A percentile compares a stretch with the other conserved stretches of the same genome.
Conservation (phyloP, 768 basidiomycete species). For the Heimioporus sp. region DNA sequence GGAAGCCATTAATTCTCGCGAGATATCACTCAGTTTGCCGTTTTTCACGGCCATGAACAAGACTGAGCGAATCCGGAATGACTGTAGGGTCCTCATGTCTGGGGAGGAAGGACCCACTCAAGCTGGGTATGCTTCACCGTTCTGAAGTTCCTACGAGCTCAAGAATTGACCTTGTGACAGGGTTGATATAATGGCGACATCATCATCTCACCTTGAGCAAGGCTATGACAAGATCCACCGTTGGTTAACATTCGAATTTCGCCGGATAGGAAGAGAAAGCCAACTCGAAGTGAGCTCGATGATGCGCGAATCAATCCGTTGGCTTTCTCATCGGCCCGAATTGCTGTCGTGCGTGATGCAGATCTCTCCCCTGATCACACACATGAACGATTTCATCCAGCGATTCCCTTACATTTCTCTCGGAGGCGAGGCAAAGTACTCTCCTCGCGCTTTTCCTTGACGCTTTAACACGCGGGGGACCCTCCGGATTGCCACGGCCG, state of each 20-base stretch:
- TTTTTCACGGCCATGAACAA: conserved; percentile 90
- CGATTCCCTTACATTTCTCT: conserved; percentile 74
- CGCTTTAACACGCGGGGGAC: conserved; percentile 86
- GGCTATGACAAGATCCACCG: conserved; percentile 88
- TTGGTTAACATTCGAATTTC: conserved; percentile 84
- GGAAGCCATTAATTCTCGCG: conserved; percentile 72
- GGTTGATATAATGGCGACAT: conserved; percentile 84
- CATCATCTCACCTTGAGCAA: conserved; percentile 79
- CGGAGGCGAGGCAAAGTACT: conserved; percentile 78
- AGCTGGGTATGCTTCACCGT: conserved; percentile 56
- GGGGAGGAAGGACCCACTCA: conserved; percentile 78
- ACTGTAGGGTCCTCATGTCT: conserved; percentile 84
- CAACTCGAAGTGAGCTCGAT: conserved; percentile 64
- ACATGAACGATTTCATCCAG: conserved; percentile 31
- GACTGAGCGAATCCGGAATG: conserved; percentile 75
- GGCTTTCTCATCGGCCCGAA: conserved; percentile 77
- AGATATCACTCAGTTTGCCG: conserved; percentile 66
- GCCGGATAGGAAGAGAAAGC: conserved; percentile 70
- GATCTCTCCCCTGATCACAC: neutral
- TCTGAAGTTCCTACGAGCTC: neutral
- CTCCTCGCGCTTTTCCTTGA: conserved; percentile 81
- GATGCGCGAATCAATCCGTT: conserved; percentile 68
- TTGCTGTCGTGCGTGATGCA: conserved; percentile 45
- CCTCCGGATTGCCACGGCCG: conserved; percentile 80
- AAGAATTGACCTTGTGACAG: conserved; percentile 38